These are phyloP conservation scores for Pleurotus sapidus DNA, from an alignment of 768 basidiomycete genomes.

Conservation along the genomic window DNA sequence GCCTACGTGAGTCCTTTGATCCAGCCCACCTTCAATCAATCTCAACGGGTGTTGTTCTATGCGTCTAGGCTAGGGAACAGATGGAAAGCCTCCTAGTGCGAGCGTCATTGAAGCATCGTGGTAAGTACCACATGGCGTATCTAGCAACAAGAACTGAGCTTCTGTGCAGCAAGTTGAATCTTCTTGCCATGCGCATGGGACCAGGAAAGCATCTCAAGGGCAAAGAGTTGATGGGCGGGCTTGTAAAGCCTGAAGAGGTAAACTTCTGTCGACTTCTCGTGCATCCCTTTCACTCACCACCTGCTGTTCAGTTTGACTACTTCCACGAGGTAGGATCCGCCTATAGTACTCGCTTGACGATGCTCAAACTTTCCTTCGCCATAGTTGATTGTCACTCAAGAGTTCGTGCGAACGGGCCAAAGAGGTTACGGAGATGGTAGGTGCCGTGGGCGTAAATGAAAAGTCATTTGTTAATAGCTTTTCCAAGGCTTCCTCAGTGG, in stretches of 20 bases:
- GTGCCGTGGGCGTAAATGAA: constrained; percentile 1
- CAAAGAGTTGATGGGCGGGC: constrained; percentile 72
- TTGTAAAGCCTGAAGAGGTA: constrained; percentile 77
- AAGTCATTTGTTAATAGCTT: too few relatives aligned
- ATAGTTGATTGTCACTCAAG: constrained; percentile 82
- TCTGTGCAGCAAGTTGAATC: constrained; percentile 40
- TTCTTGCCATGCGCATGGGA: constrained; percentile 92
- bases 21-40: constrained; percentile 16
- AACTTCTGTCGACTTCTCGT: constrained; percentile 5
- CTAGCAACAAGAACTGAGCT: too few relatives aligned
- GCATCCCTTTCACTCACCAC: not conserved
- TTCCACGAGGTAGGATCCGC: constrained; percentile 69
- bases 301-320: constrained; percentile 64
- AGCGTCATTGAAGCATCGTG: constrained; percentile 64
- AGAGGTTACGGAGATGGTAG: constrained; percentile 84
- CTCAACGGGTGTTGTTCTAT: constrained; percentile 15
- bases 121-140: constrained; percentile 25
- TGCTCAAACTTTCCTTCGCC: not conserved
- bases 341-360: not conserved
- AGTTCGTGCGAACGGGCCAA: constrained; percentile 63
- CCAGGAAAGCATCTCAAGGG: constrained; percentile 93
- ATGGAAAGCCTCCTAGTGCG: constrained; percentile 64
- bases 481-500: constrained; percentile 60
- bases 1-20: constrained; percentile 21
- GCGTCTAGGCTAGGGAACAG: constrained; percentile 48